A percentile compares a stretch with the other conserved stretches of the same genome.
Conservation (phyloP, 208 protist species). For the Novymonas esmeraldas region DNA sequence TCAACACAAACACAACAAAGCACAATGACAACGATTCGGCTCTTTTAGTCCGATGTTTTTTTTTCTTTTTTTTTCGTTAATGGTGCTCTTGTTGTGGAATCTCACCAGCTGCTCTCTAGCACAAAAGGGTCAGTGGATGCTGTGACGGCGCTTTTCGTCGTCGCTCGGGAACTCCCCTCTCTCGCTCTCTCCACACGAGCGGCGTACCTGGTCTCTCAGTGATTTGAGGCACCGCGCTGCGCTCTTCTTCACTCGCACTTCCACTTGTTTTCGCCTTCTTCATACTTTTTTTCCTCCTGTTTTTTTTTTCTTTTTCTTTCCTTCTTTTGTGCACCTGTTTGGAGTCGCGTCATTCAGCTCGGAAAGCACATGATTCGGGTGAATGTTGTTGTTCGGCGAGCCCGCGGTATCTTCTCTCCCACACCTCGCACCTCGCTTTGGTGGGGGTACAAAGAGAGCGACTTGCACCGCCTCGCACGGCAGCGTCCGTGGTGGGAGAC, state of each 20-base stretch:
- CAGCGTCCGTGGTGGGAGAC: constrained; percentile 88
- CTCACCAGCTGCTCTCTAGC: too few species aligned
- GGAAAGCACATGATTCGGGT: constrained; percentile 18
- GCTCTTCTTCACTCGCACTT: neutral
- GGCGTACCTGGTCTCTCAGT: too few species aligned
- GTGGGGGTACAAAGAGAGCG: constrained; percentile 68
- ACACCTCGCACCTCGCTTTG: constrained; percentile 32
- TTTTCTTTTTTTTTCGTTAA: neutral
- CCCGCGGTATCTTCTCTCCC: constrained; percentile 12
- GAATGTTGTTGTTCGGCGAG: constrained; percentile 22
- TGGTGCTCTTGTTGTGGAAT: too few species aligned
- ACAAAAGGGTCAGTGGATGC: too few species aligned
- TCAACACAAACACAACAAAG: neutral
- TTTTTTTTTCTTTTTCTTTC: neutral
- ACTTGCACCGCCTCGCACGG: constrained; percentile 75
- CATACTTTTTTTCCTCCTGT: neutral
- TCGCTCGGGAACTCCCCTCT: too few species aligned
- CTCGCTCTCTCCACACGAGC: too few species aligned
- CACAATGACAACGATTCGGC: neutral
- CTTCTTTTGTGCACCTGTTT: neutral
- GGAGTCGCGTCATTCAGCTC: too few species aligned
- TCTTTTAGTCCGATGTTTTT: neutral
- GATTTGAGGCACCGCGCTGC: too few species aligned
- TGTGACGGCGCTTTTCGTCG: too few species aligned
- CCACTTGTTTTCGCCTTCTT: neutral